Base-by-base conservation (phyloP, 306 rosid species). In the Mucuna pruriens region DNA sequence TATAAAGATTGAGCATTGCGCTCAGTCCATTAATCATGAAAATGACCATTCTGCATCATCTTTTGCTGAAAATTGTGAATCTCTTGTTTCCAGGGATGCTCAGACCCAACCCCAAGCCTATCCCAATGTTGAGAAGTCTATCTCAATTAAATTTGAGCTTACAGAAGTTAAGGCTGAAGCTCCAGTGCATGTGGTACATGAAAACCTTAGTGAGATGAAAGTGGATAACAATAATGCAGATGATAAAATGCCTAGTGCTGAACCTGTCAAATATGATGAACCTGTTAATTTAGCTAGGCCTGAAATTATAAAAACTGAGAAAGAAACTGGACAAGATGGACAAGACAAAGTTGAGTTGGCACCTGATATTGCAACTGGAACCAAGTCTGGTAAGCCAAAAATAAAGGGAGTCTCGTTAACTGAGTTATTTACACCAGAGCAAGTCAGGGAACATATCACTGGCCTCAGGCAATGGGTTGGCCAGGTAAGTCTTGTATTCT, bases 391-490 rank as follows among this genome's bases (percentile, higher is more conserved):
- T 82, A 96, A 96, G 86, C 97, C 98, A 78, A 96, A 93, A 85
- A 90, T 96, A 79, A 92, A 96, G 75, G 99, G 97, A 34, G 99
- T 96, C 64, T 96, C 99, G 36, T 60, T 96, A 78, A 93, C 96
- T 52, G 98, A 96, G 61, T 78, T 96, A 83, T 96, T 96, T 79
- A 92, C 98, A 55, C 99, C 99, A 9, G 97, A 96, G 88, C 97
- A 93, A 85, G 96, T 96, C 80, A 87, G 92, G 85, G 93, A 88
- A 42, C 99, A 96, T 67, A 96, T 93, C 63, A 74, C 33, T 33
- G 94, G 99, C 79, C 97, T 96, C 80, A 87, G 98, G 90, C 96
- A 84, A 82, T 96, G 99, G 99, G 96, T 96, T 90, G 99, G 99
- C 83, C 97, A 92, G 89, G 99, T 96, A 88, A 82, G 92, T 84